A percentile compares a stretch with the other conserved stretches of the same genome.
Conservation (phyloP, 192 early-diverging fungal species). For the Cetraspora pellucida region DNA sequence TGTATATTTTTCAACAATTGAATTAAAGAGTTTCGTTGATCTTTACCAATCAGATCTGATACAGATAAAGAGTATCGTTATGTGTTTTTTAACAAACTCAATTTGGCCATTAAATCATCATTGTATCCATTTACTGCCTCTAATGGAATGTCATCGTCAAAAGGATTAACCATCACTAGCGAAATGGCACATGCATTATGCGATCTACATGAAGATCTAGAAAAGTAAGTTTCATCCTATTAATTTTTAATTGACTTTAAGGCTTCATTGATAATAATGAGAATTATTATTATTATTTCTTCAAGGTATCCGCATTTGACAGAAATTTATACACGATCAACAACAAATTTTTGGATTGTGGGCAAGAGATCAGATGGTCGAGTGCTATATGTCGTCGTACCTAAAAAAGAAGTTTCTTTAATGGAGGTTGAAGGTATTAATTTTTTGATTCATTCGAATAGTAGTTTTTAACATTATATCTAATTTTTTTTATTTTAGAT, state of each 20-base stretch:
- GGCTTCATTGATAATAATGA: neutral
- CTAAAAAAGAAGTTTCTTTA: constrained; percentile 58
- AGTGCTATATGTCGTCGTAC: constrained; percentile 58
- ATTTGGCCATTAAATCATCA: constrained; percentile 53
- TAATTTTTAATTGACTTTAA: neutral
- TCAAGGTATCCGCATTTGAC: constrained; percentile 45
- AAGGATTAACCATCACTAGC: constrained; percentile 43
- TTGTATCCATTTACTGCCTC: constrained; percentile 27
- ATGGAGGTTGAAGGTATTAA: constrained; percentile 58
- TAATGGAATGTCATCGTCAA: constrained; percentile 31
- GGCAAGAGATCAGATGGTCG: constrained; percentile 54
- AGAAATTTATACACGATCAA: constrained; percentile 57
- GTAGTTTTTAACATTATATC: neutral
- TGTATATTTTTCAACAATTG: no score
- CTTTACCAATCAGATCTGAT: neutral
- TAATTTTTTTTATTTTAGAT: constrained; percentile 32
- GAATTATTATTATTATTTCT: neutral
- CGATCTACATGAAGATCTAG: constrained; percentile 59
- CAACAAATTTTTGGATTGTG: constrained; percentile 57
- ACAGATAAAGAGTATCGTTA: constrained; percentile 49
- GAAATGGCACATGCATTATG: constrained; percentile 56
- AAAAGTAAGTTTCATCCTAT: constrained; percentile 35
- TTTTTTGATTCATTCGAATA: neutral
- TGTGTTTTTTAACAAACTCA: constrained; percentile 54
- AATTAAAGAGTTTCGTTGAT: no score